Conservation (phyloP, 495 filamentous ascomycete species). For the Neurospora sp. region DNA sequence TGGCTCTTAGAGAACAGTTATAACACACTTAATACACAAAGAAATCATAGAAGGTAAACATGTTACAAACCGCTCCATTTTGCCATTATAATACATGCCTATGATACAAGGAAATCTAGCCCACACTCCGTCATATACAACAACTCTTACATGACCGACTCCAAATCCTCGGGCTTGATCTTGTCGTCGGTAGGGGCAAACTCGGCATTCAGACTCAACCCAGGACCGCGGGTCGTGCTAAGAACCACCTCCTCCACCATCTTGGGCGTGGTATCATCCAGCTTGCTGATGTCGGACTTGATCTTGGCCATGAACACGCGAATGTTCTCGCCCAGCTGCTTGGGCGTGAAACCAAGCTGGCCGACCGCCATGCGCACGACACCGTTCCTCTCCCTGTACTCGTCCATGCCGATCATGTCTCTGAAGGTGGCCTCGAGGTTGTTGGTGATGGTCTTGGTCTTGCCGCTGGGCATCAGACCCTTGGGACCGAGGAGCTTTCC, state of each 20-base stretch:
- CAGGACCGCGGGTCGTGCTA: constrained; percentile 76
- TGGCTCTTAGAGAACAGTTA: not conserved
- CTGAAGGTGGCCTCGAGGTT: constrained; percentile 60
- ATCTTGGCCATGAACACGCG: constrained; percentile 63
- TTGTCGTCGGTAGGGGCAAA: constrained; percentile 52
- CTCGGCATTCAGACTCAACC: constrained; percentile 74
- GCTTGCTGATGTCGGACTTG: constrained; percentile 60
- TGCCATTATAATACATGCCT: constrained; percentile 37
- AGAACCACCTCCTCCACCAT: constrained; percentile 89
- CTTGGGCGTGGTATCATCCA: constrained; percentile 69
- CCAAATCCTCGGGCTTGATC: constrained; percentile 42
- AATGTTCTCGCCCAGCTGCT: constrained; percentile 78
- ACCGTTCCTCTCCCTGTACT: constrained; percentile 78
- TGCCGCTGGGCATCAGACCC: constrained; percentile 84
- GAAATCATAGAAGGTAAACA: not conserved
- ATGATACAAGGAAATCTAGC: constrained; percentile 25
- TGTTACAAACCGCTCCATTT: constrained; percentile 6
- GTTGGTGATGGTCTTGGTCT: constrained; percentile 77
- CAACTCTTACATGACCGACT: constrained; percentile 33
- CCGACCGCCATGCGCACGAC: constrained; percentile 82
- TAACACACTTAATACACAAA: not conserved
- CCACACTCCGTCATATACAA: not conserved
- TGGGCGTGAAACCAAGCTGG: constrained; percentile 81
- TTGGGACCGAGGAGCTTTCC: constrained; percentile 77
- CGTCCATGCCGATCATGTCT: constrained; percentile 70